Conservation (phyloP, 805 yeast species). For the Wickerhamomyces strasburgensis region DNA sequence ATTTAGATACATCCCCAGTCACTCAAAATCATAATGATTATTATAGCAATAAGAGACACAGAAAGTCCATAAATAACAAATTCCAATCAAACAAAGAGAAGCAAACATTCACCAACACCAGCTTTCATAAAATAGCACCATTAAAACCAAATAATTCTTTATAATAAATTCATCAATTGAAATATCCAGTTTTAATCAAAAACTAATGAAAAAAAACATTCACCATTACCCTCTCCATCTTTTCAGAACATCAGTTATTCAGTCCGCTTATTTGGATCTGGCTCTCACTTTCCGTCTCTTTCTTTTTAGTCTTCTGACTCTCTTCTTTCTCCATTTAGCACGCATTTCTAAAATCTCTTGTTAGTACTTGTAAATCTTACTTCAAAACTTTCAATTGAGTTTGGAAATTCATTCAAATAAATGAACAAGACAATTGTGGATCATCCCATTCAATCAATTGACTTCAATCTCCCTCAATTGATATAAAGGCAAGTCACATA, state of each 20-base stretch:
- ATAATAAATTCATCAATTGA: no score
- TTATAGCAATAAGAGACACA: not conserved
- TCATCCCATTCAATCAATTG: no score
- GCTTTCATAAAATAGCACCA: not conserved
- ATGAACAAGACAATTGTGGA: no score
- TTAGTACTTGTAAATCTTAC: slow-evolving; percentile 10
- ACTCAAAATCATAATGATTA: slow-evolving; percentile 3
- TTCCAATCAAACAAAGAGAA: not conserved
- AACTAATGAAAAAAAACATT: no score
- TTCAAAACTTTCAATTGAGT: not conserved
- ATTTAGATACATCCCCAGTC: not conserved
- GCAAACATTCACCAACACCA: not conserved
- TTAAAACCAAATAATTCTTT: no score
- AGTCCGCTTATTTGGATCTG: slow-evolving; percentile 90
- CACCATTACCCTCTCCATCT: slow-evolving; percentile 1
- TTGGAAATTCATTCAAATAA: no score
- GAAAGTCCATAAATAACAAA: not conserved
- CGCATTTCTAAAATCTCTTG: slow-evolving; percentile 51
- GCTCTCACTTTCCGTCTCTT: slow-evolving; percentile 99
- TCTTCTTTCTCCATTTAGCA: slow-evolving; percentile 99
- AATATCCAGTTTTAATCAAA: no score
- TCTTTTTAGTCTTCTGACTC: slow-evolving; percentile 99
- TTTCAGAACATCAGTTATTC: slow-evolving; percentile 12
- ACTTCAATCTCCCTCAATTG: no score
- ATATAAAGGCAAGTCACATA: no score